phyloP scores from a whole-genome alignment of 441 rosid genomes.

The Eutrema salsugineum region DNA sequence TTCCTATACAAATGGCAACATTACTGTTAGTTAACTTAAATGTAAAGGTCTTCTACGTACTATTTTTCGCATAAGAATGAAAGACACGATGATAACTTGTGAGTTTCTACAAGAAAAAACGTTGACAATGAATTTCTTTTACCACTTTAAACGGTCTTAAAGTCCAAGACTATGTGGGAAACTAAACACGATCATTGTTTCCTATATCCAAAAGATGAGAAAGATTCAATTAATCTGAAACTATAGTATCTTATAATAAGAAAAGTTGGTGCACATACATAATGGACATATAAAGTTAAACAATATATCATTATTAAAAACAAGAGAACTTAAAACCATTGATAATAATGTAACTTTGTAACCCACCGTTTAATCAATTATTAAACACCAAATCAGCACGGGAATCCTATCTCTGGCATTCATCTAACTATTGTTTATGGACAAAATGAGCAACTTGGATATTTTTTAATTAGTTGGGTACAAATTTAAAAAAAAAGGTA shows the following conservation, averaged over 20 bases:
- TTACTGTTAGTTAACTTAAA: not conserved
- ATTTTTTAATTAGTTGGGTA: not conserved
- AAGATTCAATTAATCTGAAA: slow-evolving; percentile 24
- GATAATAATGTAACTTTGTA: slow-evolving; percentile 8
- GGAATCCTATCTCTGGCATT: slow-evolving; percentile 10
- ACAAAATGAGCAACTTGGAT: not conserved
- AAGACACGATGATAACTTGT: not conserved
- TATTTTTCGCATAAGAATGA: not conserved
- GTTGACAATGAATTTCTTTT: not conserved
- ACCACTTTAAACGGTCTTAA: not conserved
- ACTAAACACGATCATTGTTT: slow-evolving; percentile 17
- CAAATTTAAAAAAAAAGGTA: not conserved
- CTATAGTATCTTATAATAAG: not conserved
- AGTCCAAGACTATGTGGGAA: not conserved
- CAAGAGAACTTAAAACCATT: not conserved
- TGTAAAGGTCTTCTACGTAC: not conserved
- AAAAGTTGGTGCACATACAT: slow-evolving; percentile 20
- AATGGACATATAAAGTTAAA: not conserved
- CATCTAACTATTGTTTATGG: not conserved
- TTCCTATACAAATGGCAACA: slow-evolving; percentile 5
- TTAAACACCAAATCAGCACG: slow-evolving; percentile 14
- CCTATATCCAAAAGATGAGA: slow-evolving; percentile 6
- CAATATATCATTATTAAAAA: slow-evolving; percentile 7
- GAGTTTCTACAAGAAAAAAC: not conserved
- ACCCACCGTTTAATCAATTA: slow-evolving; percentile 21